Conservation (phyloP, 345 rosid genomes). For the Ricinus communis region DNA sequence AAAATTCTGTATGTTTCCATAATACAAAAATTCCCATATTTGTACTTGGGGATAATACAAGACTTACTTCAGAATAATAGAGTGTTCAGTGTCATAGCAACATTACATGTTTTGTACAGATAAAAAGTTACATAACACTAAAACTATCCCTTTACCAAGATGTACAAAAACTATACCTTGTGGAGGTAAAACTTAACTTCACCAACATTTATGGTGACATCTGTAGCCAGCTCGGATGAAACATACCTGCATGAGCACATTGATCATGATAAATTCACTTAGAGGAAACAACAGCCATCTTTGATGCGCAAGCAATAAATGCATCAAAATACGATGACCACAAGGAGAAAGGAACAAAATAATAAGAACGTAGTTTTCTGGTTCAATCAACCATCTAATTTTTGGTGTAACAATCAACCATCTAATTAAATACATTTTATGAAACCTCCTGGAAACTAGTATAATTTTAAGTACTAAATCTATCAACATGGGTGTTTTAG, state of each 20-base stretch:
- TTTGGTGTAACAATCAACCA: background rate
- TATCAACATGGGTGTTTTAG: background rate
- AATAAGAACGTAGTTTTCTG: background rate
- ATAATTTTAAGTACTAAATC: no score
- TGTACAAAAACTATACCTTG: conserved; percentile 48
- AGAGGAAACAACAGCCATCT: background rate
- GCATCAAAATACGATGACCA: conserved; percentile 3
- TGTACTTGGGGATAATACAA: background rate
- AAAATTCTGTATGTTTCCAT: background rate
- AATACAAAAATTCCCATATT: background rate
- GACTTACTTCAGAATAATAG: background rate
- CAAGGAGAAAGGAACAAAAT: background rate
- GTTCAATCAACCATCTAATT: background rate
- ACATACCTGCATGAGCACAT: conserved; percentile 54
- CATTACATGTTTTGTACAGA: background rate
- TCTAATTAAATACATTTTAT: background rate
- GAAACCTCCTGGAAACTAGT: background rate
- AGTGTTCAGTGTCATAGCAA: background rate
- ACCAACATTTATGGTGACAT: conserved; percentile 61
- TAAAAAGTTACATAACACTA: background rate
- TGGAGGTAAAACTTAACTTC: conserved; percentile 84
- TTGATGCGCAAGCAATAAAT: conserved; percentile 12
- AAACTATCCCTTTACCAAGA: background rate
- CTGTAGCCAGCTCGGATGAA: conserved; percentile 69
- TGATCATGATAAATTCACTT: conserved; percentile 18